These are phyloP conservation scores for Suillus tomentosus DNA, from an alignment of 768 basidiomycete genomes.

Conservation along the genomic window DNA sequence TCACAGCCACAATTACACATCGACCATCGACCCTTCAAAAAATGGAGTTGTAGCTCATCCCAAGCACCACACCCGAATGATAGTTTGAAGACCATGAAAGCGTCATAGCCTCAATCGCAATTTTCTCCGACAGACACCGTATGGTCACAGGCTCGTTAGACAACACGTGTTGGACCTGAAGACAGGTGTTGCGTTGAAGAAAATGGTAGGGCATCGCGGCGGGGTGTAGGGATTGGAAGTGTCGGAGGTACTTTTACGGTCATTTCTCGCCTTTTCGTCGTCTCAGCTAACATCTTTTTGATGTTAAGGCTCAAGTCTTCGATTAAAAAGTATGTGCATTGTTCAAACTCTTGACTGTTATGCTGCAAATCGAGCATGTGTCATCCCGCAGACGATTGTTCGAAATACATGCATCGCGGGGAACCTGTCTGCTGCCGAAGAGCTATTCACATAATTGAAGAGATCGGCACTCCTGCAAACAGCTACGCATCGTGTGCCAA, in stretches of 20 bases:
- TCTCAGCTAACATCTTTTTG: neutral
- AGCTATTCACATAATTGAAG: neutral
- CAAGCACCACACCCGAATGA: neutral
- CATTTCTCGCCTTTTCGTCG: neutral
- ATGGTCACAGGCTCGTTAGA: neutral
- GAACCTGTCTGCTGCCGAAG: neutral
- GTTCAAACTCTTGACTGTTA: neutral
- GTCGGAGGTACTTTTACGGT: neutral
- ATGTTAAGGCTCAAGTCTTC: neutral
- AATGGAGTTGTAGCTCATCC: neutral
- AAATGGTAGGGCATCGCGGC: neutral
- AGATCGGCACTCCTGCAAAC: neutral
- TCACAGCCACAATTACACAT: neutral
- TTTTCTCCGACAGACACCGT: neutral
- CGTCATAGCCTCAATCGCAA: neutral
- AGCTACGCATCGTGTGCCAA: neutral
- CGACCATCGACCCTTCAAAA: neutral
- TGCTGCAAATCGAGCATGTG: neutral
- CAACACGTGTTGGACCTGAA: neutral
- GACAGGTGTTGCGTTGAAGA: neutral
- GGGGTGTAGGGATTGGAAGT: neutral
- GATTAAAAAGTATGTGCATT: neutral
- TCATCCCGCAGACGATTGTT: neutral
- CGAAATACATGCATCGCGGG: neutral
- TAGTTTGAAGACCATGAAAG: neutral